Evolutionary conservation across 805 yeast species (phyloP), one percentile per base, ranked within the genome.

Genomic region (Jamesozyma gamospora): DNA sequence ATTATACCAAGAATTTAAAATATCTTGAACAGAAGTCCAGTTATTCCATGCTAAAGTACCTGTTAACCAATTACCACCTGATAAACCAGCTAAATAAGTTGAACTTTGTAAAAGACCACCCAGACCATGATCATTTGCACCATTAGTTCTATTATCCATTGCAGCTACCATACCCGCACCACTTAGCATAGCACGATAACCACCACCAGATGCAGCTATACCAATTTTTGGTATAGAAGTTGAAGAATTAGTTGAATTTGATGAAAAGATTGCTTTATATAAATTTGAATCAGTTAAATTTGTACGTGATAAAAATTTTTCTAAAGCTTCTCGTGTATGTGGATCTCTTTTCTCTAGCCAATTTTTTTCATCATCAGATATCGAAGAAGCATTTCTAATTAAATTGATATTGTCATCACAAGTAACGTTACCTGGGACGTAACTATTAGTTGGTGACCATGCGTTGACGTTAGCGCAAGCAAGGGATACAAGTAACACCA

Each of bases 121-220:
- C 32, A 85, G 58, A 12, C 82, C 81, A 4, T 69, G 66, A 21
- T 63, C 63, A 4, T 75, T 66, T 12, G 77, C 70, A 41, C 70
- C 72, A 8, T 53, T 61, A 2, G 92, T 79, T 48, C 94, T 67
- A 52, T 77, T 75, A 57, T 86, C 96, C 82, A 83, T 62, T 1
- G 90, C 95, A 2, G 90, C 67, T 18, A 86, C 63, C 56, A 78
- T 76, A 29, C 95, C 95, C 13, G 94, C 95, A 4, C 94, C 95
- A 41, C 70, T 63, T 35, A 86, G 64, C 85, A 87, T 84, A 31
- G 96, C 94, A 46, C 96, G 71, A 59, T 83, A 86, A 4, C 96
- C 95, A 55, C 96, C 96, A 36, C 95, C 95, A 12, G 84, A 71
- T 46, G 79, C 76, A 11, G 87, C 79, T 25, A 73, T 48, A 4